Evolutionary conservation across 129 eudicot species (phyloP), one percentile per base, ranked within the genome.

Genomic region (Helichrysum umbraculigerum): DNA sequence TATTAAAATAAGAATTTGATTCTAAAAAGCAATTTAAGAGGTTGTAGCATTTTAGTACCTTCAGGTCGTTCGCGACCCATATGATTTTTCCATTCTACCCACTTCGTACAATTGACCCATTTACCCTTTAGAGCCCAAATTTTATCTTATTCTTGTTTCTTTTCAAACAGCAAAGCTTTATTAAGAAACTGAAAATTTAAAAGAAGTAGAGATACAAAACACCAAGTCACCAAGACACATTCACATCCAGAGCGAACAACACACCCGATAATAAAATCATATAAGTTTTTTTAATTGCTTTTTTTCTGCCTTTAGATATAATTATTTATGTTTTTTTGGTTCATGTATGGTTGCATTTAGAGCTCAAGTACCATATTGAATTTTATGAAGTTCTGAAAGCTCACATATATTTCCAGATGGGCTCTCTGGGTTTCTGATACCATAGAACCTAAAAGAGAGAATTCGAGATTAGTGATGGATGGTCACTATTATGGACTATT

Each of bases 401-500:
- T 47, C 54, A 41, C 54, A 11, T 47, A 47, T 14, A 1, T 61
- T 61, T 11, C 7, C 5, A 20, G 34, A 61, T 25, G 16, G 6
- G 34, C 8, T 61, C 6, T 25, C 5, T 61, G 35, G 35, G 11
- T 61, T 25, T 21, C 9, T 22, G 11, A 10, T 61, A 61, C 5
- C 17, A 11, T 60, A 4, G 16, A 61, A 61, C 66, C 5, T 9
- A 1, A 61, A 61, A 60, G 32, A 61, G 30, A 11, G 30, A 59
- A 61, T 10, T 61, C 32, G 7, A 25, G 15, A 25, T 61, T 7
- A 61, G n/a, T 30, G 29, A 61, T 61, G 66, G 33, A 30, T 0
- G 2, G 66, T 61, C 66, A 61, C 35, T 30, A 61, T 60, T 22
- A 60, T 60, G 66, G 33, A 60, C 66, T 28, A 60, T 61, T 61